phyloP scores from a whole-genome alignment of 1,284 basidiomycete species.

The Ustilago crameri region DNA sequence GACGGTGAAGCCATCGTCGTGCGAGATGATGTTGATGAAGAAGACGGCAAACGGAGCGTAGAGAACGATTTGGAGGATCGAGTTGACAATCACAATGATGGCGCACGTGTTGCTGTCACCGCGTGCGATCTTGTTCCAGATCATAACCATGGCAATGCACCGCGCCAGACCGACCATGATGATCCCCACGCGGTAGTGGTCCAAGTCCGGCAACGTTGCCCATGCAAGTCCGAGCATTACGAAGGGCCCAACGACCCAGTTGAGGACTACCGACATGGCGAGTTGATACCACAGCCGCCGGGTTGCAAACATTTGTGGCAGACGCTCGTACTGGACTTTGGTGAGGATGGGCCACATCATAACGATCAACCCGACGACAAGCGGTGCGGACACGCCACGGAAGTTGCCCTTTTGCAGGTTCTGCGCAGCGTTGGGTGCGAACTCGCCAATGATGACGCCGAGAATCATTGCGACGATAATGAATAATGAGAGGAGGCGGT shows the following conservation, averaged over 20 bases:
- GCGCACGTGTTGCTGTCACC: slow-evolving; percentile 83
- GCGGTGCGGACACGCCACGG: slow-evolving; percentile 65
- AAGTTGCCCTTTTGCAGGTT: slow-evolving; percentile 64
- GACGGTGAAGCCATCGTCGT: slow-evolving; percentile 71
- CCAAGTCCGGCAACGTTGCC: slow-evolving; percentile 80
- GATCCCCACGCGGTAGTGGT: slow-evolving; percentile 70
- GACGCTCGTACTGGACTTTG: slow-evolving; percentile 79
- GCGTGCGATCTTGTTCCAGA: slow-evolving; percentile 77
- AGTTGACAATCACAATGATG: slow-evolving; percentile 74
- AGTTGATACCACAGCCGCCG: slow-evolving; percentile 78
- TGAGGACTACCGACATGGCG: slow-evolving; percentile 77
- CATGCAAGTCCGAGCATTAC: slow-evolving; percentile 85
- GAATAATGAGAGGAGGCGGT: slow-evolving; percentile 78
- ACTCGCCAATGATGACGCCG: slow-evolving; percentile 79
- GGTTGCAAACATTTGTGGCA: slow-evolving; percentile 75
- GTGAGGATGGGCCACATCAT: slow-evolving; percentile 90
- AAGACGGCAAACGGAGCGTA: slow-evolving; percentile 81
- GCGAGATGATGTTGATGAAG: slow-evolving; percentile 78
- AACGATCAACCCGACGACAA: slow-evolving; percentile 73
- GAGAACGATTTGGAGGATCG: slow-evolving; percentile 78
- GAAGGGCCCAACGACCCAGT: slow-evolving; percentile 82
- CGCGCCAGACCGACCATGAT: slow-evolving; percentile 75
- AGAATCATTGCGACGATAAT: slow-evolving; percentile 82
- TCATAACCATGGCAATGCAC: slow-evolving; percentile 67
- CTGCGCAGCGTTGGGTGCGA: slow-evolving; percentile 45